Conservation (phyloP, 768 basidiomycete species). For the Xerocomellus intermedius region DNA sequence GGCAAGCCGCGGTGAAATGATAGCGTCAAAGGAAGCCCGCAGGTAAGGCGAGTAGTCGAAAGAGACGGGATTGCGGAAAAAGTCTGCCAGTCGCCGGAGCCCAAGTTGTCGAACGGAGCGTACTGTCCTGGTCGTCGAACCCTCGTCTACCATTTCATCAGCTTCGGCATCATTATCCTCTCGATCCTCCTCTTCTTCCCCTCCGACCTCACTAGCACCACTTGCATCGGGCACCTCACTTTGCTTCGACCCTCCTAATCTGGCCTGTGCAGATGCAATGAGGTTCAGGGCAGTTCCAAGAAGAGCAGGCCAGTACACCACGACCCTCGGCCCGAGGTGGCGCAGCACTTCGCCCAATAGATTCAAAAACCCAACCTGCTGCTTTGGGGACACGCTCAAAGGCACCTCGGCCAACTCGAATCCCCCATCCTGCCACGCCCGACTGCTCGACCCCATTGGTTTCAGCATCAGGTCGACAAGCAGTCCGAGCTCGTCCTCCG, state of each 20-base stretch:
- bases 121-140: slow-evolving; percentile 36
- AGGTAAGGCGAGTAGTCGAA: slow-evolving; percentile 82
- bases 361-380: slow-evolving; percentile 81
- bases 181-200: slow-evolving; percentile 36
- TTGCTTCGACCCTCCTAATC: slow-evolving; percentile 37
- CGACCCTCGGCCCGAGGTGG: slow-evolving; percentile 73
- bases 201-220: slow-evolving; percentile 22
- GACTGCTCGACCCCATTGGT: slow-evolving; percentile 50
- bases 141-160: slow-evolving; percentile 34
- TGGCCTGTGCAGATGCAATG: slow-evolving; percentile 59
- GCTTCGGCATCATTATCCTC: slow-evolving; percentile 38
- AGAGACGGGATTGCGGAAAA: slow-evolving; percentile 69
- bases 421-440: slow-evolving; percentile 18
- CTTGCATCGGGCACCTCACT: slow-evolving; percentile 22
- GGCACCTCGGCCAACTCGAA: slow-evolving; percentile 35
- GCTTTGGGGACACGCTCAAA: slow-evolving; percentile 48
- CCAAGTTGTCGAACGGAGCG: slow-evolving; percentile 80
- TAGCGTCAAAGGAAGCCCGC: slow-evolving; percentile 56
- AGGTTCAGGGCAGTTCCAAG: slow-evolving; percentile 68
- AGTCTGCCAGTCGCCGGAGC: slow-evolving; percentile 82
- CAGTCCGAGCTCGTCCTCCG: slow-evolving; percentile 67
- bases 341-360: slow-evolving; percentile 83
- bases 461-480: slow-evolving; percentile 87
- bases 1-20: slow-evolving; percentile 82
- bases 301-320: slow-evolving; percentile 70